Evolutionary conservation across 768 basidiomycete genomes (phyloP).

Genomic region (Postia placenta): DNA sequence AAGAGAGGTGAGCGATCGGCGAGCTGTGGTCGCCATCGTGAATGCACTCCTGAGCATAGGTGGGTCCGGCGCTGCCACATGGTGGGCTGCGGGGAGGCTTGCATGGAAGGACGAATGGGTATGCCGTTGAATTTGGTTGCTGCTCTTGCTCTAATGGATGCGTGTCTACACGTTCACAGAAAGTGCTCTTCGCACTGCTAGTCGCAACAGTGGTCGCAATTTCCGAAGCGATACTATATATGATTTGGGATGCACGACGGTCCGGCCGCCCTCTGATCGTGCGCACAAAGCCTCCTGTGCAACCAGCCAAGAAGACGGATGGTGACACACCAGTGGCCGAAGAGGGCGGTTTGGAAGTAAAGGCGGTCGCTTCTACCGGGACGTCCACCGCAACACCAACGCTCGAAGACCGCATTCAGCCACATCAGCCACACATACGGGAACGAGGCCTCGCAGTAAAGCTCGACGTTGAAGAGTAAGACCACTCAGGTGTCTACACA

Average conservation of each 20-base stretch:
- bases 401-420: no score
- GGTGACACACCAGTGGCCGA: background rate
- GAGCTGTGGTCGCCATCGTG: conserved; percentile 60
- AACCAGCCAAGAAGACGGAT: background rate
- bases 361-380: background rate
- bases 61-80: conserved; percentile 61
- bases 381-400: background rate
- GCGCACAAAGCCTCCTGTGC: background rate
- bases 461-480: no score
- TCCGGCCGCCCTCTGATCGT: background rate
- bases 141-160: conserved; percentile 26
- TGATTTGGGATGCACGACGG: conserved; percentile 63
- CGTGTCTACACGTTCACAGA: conserved; percentile 16
- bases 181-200: conserved; percentile 55
- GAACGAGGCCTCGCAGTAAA: no score
- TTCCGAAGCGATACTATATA: conserved; percentile 62
- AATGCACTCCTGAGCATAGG: conserved; percentile 68
- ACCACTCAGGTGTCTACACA: no score
- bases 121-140: conserved; percentile 23
- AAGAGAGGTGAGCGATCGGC: conserved; percentile 46
- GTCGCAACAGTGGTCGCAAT: conserved; percentile 62
- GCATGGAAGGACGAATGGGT: conserved; percentile 77
- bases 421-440: no score
- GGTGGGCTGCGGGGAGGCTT: conserved; percentile 63
- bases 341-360: background rate